These are phyloP conservation scores for Xylaria digitata DNA, from an alignment of 2,329 filamentous ascomycete species.

Conservation along the genomic window DNA sequence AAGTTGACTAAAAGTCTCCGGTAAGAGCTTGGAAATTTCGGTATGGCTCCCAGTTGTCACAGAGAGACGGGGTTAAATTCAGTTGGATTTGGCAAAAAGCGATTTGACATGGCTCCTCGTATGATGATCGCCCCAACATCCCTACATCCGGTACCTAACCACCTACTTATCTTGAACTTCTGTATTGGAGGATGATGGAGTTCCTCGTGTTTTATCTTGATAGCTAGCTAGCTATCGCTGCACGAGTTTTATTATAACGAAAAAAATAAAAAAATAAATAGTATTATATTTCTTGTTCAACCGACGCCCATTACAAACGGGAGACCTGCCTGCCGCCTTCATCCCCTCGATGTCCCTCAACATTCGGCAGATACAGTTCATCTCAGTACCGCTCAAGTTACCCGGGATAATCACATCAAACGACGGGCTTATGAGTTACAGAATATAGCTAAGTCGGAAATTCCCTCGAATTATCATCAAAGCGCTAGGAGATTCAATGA, in stretches of 20 bases:
- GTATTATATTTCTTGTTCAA: background rate
- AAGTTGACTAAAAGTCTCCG: constrained; percentile 4
- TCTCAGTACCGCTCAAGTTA: too few relatives aligned
- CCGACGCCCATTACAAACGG: background rate
- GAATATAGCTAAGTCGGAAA: background rate
- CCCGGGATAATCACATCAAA: too few relatives aligned
- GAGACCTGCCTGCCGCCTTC: too few relatives aligned
- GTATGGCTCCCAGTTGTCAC: constrained; percentile 27
- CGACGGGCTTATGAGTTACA: background rate
- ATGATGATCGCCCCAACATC: constrained; percentile 33
- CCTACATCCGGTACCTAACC: constrained; percentile 3
- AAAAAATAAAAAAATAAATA: too few relatives aligned
- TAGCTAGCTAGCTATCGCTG: background rate
- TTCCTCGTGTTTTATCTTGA: constrained; percentile 11
- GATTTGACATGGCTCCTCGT: constrained; percentile 17
- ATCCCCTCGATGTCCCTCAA: too few relatives aligned
- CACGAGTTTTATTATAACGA: background rate
- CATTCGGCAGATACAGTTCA: too few relatives aligned
- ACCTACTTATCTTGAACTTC: constrained; percentile 8
- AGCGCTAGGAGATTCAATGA: background rate
- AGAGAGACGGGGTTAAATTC: constrained; percentile 33
- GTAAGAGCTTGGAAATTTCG: constrained; percentile 22
- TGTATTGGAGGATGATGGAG: background rate
- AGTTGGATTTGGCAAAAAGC: constrained; percentile 31
- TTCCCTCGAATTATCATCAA: background rate